phyloP scores from a whole-genome alignment of 345 rosid genomes.

The Euphorbia lathyris region DNA sequence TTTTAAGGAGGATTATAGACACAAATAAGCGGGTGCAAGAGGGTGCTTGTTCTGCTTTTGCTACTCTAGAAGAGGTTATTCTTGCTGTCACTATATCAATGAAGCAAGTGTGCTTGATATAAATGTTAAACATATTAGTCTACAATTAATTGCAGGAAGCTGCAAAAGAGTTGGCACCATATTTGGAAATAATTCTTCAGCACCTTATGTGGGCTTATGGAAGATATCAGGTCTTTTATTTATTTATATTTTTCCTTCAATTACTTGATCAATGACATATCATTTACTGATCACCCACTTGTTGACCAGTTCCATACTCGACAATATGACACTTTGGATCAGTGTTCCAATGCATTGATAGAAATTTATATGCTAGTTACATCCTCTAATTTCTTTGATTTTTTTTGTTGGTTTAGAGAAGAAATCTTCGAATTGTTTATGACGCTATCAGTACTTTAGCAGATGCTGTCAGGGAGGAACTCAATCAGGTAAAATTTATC shows the following conservation, averaged over 20 bases:
- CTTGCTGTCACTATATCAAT: neutral
- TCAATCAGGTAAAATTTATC: conserved; percentile 60
- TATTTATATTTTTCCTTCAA: neutral
- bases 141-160: conserved; percentile 59
- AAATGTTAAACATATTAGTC: conserved; percentile 14
- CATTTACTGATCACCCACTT: neutral
- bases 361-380: neutral
- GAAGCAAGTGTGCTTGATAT: neutral
- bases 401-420: conserved; percentile 43
- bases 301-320: neutral
- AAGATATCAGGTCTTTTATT: conserved; percentile 73
- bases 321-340: neutral
- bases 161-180: conserved; percentile 75
- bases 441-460: conserved; percentile 99
- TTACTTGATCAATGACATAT: neutral
- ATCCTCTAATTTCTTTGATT: neutral
- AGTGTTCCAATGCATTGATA: neutral
- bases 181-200: conserved; percentile 70
- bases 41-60: conserved; percentile 99
- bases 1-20: conserved; percentile 75
- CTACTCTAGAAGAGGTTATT: conserved; percentile 88
- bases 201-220: conserved; percentile 96
- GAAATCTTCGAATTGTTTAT: conserved; percentile 87
- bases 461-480: conserved; percentile 79
- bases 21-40: conserved; percentile 92